Base-by-base conservation (phyloP, 805 yeast genomes). In the Cyberlindnera euphorbiiphila region DNA sequence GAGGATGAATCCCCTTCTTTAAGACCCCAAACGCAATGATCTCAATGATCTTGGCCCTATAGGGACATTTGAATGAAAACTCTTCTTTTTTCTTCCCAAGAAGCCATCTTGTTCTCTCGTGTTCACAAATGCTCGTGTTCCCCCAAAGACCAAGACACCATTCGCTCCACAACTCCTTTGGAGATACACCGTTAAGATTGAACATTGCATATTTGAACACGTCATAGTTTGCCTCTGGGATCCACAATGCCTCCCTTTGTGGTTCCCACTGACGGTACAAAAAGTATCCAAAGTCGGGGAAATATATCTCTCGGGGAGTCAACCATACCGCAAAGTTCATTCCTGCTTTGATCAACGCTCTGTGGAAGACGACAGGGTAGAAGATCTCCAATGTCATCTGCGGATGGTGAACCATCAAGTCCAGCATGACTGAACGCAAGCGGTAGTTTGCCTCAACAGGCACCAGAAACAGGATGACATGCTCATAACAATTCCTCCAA, bases 91-190 rank as follows among this genome's bases (percentile, higher is more conserved):
- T 16, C 4, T 13, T 6, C 18, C 11, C 15, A 2, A 25, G 11
- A 17, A 15, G 9, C 23, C 19, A 37, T 11, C 37, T 24, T 4
- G 10, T 12, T 19, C 14, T 7, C 19, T 37, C 41, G 20, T 23
- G 15, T 12, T 33, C 24, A 7, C 33, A 15, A 14, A 37, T 28
- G n/a, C 37, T 22, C 9, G 25, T 9, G 13, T 37, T 36, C 5
- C 24, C n/a, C 29, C 31, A 32, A 13, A 25, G 27, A 3, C 37
- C 34, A 15, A n/a, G 13, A 16, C 31, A 25, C 41, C 41, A 37
- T 18, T 32, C 29, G n/a, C 24, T 20, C 41, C 41, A 37, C 12
- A 37, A 15, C n/a, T 37, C 37, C 8, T 20, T 26, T 19, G 37
- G 35, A 9, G 31, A 29, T 11, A 23, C 25, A 5, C 29, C 26